Evolutionary conservation across 257 asterid genomes (phyloP).

Genomic region (Galeopsis tetrahit): DNA sequence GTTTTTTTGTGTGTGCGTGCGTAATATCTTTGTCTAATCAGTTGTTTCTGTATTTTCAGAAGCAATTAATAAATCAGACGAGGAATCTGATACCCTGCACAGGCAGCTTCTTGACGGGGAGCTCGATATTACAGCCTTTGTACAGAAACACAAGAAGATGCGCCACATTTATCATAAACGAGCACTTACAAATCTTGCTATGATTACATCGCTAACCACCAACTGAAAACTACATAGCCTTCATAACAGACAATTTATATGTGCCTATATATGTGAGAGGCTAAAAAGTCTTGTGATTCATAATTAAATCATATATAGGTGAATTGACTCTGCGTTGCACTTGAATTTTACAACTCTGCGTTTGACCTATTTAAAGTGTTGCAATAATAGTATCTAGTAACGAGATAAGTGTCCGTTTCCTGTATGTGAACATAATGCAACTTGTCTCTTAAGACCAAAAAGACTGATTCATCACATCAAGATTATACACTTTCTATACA

Average conservation of each 20-base stretch:
- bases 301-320: too few species aligned
- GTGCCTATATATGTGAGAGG: background rate
- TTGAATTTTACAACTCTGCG: too few species aligned
- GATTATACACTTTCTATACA: too few species aligned
- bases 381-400: too few species aligned
- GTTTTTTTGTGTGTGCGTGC: background rate
- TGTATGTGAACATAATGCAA: too few species aligned
- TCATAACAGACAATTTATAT: background rate
- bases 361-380: too few species aligned
- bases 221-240: slow-evolving; percentile 26
- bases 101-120: slow-evolving; percentile 72
- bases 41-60: slow-evolving; percentile 47
- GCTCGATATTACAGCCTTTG: slow-evolving; percentile 62
- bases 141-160: slow-evolving; percentile 80
- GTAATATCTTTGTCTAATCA: background rate
- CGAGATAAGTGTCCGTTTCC: too few species aligned
- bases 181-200: slow-evolving; percentile 78
- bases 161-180: slow-evolving; percentile 66
- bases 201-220: slow-evolving; percentile 56
- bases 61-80: slow-evolving; percentile 66
- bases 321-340: too few species aligned
- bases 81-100: slow-evolving; percentile 79
- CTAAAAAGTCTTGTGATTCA: too few species aligned
- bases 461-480: too few species aligned
- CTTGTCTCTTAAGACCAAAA: too few species aligned